Evolutionary conservation across 768 basidiomycete genomes (phyloP).

Genomic region (Macrolepiota dolichaula): DNA sequence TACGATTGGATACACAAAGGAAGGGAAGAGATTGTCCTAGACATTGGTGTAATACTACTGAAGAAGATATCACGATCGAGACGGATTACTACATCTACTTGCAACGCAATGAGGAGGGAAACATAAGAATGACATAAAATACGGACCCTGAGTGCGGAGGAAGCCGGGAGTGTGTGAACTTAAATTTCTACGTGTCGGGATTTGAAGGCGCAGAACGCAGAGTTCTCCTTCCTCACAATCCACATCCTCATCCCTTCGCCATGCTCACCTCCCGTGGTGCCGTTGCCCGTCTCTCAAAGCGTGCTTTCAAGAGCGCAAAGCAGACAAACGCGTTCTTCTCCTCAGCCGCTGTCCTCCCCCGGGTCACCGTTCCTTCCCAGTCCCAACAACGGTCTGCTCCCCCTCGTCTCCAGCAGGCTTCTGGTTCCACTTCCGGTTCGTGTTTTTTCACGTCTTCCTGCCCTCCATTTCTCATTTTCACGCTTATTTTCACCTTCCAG

Average conservation of each 20-base stretch:
- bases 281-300: conserved; percentile 83
- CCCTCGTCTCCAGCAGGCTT: conserved; percentile 46
- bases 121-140: conserved; percentile 2
- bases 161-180: conserved; percentile 49
- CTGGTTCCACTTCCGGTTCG: conserved; percentile 53
- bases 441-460: conserved; percentile 16
- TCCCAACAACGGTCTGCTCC: conserved; percentile 41
- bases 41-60: not conserved
- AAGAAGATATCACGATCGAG: not conserved
- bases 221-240: conserved; percentile 25
- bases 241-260: conserved; percentile 33
- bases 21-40: not conserved
- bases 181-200: conserved; percentile 44
- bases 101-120: not conserved
- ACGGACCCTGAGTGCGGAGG: conserved; percentile 24
- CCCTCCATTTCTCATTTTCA: conserved; percentile 16
- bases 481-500: conserved; percentile 34
- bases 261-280: conserved; percentile 89
- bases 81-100: not conserved
- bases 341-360: conserved; percentile 61
- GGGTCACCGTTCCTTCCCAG: conserved; percentile 44
- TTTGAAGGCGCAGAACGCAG: conserved; percentile 24
- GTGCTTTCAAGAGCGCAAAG: conserved; percentile 73
- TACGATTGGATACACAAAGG: too few relatives aligned
- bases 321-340: conserved; percentile 81